Evolutionary conservation across 495 filamentous ascomycete genomes (phyloP).

Genomic region (Penicillium dipodomyicola): DNA sequence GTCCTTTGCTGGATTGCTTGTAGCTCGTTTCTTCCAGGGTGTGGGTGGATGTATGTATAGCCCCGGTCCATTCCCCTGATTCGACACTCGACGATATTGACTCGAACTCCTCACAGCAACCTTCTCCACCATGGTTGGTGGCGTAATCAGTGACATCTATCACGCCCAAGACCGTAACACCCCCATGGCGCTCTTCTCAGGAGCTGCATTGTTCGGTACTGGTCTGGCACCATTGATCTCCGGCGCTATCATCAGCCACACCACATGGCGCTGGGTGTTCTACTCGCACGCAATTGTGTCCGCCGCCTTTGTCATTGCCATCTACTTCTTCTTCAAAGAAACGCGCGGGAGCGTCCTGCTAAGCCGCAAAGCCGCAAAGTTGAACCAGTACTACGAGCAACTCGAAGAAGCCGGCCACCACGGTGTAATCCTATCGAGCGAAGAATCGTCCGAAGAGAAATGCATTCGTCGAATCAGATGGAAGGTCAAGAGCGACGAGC

Average conservation of each 20-base stretch:
- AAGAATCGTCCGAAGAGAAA: conserved; percentile 32
- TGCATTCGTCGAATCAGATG: conserved; percentile 66
- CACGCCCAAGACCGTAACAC: conserved; percentile 75
- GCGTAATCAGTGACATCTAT: conserved; percentile 87
- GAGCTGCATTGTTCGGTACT: conserved; percentile 73
- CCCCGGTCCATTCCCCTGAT: background rate
- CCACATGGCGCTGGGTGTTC: conserved; percentile 86
- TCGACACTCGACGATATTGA: background rate
- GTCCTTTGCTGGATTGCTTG: conserved; percentile 68
- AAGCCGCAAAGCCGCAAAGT: conserved; percentile 64
- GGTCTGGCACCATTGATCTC: conserved; percentile 74
- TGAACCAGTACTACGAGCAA: conserved; percentile 80
- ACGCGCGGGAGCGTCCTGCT: conserved; percentile 81
- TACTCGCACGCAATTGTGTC: conserved; percentile 77
- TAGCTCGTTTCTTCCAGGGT: conserved; percentile 75
- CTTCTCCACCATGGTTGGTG: conserved; percentile 90
- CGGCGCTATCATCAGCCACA: conserved; percentile 65
- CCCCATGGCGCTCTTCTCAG: conserved; percentile 86
- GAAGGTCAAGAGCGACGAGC: conserved; percentile 82
- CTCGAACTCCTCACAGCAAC: conserved; percentile 45
- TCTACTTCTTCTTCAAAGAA: conserved; percentile 73
- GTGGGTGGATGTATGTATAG: conserved; percentile 57
- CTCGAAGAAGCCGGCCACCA: conserved; percentile 64
- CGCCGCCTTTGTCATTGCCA: conserved; percentile 58
- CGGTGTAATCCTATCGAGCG: conserved; percentile 53